phyloP scores from a whole-genome alignment of 2,329 filamentous ascomycete species.

The Coniochaeta sp. region DNA sequence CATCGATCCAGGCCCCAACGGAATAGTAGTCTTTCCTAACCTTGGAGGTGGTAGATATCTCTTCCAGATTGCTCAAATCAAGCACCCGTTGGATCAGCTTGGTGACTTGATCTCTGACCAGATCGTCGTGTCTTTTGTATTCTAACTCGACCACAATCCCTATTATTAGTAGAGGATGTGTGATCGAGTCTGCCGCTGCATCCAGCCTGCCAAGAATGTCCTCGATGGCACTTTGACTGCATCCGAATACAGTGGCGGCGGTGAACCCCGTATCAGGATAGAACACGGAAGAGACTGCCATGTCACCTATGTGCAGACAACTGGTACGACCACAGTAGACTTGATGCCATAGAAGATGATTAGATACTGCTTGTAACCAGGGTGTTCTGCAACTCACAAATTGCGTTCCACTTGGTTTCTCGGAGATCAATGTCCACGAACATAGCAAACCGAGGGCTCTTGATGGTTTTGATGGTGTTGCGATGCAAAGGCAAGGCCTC shows the following conservation, averaged over 20 bases:
- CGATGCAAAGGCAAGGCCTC: too few species aligned
- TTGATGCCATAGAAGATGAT: not conserved
- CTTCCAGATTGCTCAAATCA: not conserved
- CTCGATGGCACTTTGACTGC: not conserved
- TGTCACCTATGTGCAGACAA: not conserved
- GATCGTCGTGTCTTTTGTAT: not conserved
- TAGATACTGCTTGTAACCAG: too few species aligned
- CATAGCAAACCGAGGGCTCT: too few species aligned
- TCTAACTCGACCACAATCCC: constrained; percentile 9
- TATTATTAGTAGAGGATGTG: constrained; percentile 5
- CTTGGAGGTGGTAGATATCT: not conserved
- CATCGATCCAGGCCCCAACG: constrained; percentile 12
- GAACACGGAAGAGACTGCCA: constrained; percentile 6
- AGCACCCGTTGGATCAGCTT: constrained; percentile 1
- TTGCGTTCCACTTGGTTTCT: too few species aligned
- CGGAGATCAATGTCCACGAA: too few species aligned
- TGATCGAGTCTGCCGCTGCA: constrained; percentile 2
- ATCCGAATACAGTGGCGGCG: constrained; percentile 6
- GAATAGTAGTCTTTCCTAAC: constrained; percentile 3
- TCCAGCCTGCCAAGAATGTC: constrained; percentile 4
- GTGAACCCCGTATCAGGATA: constrained; percentile 6
- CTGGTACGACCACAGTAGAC: constrained; percentile 6
- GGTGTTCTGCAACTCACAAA: too few species aligned
- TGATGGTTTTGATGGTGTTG: too few species aligned
- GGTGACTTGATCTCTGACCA: not conserved